Evolutionary conservation across 2,329 filamentous ascomycete genomes (phyloP), one percentile per base, ranked within the genome.

Genomic region (Apiospora saccharicola): DNA sequence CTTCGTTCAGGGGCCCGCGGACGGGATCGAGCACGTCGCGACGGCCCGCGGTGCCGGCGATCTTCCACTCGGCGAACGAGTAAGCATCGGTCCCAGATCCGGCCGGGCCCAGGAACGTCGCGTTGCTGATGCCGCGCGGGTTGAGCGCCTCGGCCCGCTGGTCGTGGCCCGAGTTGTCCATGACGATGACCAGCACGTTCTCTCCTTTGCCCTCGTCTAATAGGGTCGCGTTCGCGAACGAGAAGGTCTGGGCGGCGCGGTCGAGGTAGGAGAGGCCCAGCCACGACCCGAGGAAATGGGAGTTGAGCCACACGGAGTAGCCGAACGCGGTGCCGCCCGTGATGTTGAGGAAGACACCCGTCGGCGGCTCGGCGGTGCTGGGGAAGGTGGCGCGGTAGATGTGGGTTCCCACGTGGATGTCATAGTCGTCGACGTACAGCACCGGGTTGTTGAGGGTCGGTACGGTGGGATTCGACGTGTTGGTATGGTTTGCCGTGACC

Each of bases 141-240:
- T 86, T 83, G 4, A 85, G 81, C 6, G 86, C 86, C 0, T 81
- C 83, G 1, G 82, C 82, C 0, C 85, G 86, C 37, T 89, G 83
- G 69, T 90, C 89, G 76, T 91, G 88, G 13, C 90, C 90, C 24
- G 87, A 89, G 80, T 91, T 86, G 76, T 91, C 88, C 79, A 90
- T 87, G 34, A 90, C 81, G 4, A 90, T 80, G n/a, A 90, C 84
- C 7, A 90, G 81, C 2, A 87, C 78, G 71, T 89, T 89, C 0
- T 83, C 79, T 1, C 26, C 26, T 30, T 41, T 14, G 0, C 75
- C 77, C 0, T 82, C 80, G 0, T 79, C 74, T 51, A 80, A 79
- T 0, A 89, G 75, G 1, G 85, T 86, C 3, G 83, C 83, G 68
- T 88, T 87, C 57, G 81, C 77, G 77, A 91, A 90, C 0, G 85